Evolutionary conservation across 1,284 basidiomycete species (phyloP).

Genomic region (Ustilago tritici): DNA sequence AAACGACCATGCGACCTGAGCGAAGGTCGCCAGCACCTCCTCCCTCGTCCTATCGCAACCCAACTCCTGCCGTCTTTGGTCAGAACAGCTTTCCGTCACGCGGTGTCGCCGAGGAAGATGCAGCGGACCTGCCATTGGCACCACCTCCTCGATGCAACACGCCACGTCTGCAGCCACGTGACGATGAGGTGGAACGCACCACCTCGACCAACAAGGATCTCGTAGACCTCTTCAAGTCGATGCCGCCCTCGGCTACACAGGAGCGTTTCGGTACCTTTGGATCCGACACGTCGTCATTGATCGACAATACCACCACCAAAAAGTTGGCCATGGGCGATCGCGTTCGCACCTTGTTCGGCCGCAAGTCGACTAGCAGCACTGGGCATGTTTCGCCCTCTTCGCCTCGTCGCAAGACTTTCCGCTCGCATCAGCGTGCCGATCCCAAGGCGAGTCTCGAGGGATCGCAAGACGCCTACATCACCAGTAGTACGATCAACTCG

Average conservation of each 20-base stretch:
- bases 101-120: slow-evolving; percentile 26
- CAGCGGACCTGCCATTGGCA: neutral
- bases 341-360: slow-evolving; percentile 49
- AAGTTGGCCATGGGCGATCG: slow-evolving; percentile 46
- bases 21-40: slow-evolving; percentile 35
- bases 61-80: slow-evolving; percentile 26
- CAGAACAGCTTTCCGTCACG: slow-evolving; percentile 23
- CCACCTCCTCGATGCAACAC: slow-evolving; percentile 12
- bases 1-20: slow-evolving; percentile 37
- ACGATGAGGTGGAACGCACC: slow-evolving; percentile 24
- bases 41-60: slow-evolving; percentile 51
- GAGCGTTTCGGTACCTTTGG: slow-evolving; percentile 27
- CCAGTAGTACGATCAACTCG: slow-evolving; percentile 44
- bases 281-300: slow-evolving; percentile 22
- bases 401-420: slow-evolving; percentile 17
- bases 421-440: slow-evolving; percentile 24
- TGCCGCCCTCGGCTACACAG: slow-evolving; percentile 43
- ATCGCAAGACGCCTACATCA: slow-evolving; percentile 38
- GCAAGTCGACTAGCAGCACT: slow-evolving; percentile 44
- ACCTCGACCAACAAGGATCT: slow-evolving; percentile 39
- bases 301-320: slow-evolving; percentile 20
- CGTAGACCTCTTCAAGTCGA: slow-evolving; percentile 54
- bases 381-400: slow-evolving; percentile 33
- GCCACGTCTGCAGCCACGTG: slow-evolving; percentile 47
- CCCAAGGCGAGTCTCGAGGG: slow-evolving; percentile 38